phyloP scores from a whole-genome alignment of 2,329 filamentous ascomycete species.

The Ilyonectria robusta region DNA sequence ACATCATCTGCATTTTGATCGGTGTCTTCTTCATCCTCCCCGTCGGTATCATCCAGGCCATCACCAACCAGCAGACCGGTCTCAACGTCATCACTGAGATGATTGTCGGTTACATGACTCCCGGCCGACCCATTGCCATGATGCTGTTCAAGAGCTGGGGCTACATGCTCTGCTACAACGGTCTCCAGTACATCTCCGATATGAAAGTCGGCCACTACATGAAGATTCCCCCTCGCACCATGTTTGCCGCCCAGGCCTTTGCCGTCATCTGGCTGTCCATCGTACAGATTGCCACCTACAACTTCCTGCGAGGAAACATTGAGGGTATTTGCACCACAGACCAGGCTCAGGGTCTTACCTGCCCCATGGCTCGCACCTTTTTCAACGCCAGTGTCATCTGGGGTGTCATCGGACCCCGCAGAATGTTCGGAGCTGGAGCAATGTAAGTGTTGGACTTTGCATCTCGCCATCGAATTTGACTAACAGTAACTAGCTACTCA shows the following conservation, averaged over 20 bases:
- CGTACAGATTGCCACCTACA: conserved; percentile 64
- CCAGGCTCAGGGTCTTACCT: conserved; percentile 73
- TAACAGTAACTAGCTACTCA: conserved; percentile 60
- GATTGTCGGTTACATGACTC: conserved; percentile 80
- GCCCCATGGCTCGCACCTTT: conserved; percentile 68
- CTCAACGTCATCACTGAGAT: conserved; percentile 82
- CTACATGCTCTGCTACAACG: conserved; percentile 77
- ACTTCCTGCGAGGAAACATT: conserved; percentile 21
- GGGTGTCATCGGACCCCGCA: conserved; percentile 79
- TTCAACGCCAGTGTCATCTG: conserved; percentile 80
- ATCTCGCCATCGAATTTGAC: background rate
- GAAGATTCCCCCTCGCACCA: conserved; percentile 72
- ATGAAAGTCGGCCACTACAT: conserved; percentile 80
- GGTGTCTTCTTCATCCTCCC: conserved; percentile 72
- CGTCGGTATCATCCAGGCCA: conserved; percentile 71
- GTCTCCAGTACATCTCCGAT: conserved; percentile 75
- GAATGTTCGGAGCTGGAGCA: conserved; percentile 76
- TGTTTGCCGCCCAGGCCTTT: conserved; percentile 73
- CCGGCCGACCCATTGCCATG: conserved; percentile 78
- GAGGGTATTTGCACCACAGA: conserved; percentile 67
- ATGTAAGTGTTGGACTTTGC: conserved; percentile 49
- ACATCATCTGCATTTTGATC: conserved; percentile 69
- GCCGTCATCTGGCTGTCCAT: conserved; percentile 73
- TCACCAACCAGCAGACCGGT: conserved; percentile 74
- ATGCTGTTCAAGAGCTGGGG: conserved; percentile 86